Evolutionary conservation across 345 rosid genomes (phyloP), one percentile per base, ranked within the genome.

Genomic region (rapeseed (Brassica napus)): DNA sequence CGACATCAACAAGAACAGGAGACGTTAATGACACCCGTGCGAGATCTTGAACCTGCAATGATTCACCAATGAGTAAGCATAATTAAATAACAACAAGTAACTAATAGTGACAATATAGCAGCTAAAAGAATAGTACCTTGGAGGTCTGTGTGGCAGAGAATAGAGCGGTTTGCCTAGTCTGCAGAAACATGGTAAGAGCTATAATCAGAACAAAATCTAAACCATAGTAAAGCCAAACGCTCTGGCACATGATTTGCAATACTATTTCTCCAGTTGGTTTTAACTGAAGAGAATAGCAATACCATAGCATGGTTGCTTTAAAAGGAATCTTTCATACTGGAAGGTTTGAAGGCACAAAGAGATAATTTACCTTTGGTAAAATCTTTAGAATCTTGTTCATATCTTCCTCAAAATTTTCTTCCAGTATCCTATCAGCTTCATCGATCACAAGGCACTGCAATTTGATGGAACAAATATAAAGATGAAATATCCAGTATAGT

Each of bases 141-240:
- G 89, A 87, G 6, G 99, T 92, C 78, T 96, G 98, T 26, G 99
- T 96, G 58, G 98, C 99, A 55, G 99, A 96, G 84, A 96, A 96
- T 63, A 96, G 83, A 24, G 99, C 97, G 2, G 99, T 91, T 88
- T 93, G 99, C 82, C 98, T 91, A 77, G 85, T 86, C 98, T 96
- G 91, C 88, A 86, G 85, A 89, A 86, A 75, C 66, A 80, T 54
- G 23, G 18, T 32, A 75, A 39, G 5, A 34, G 31, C 71, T 28
- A 7, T 61, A 73, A 60, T 88, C 73, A 87, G 83, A 71, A 71
- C 60, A 65, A 60, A 72, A 21, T 32, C 71, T 30, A 70, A 14
- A 21, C 31, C 24, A 39, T 26, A 62, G 37, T 58, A 16, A 47
- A 15, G 73, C 21, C 58, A 15, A n/a, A 52, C 16, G 16, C 58